Percentiles rank a stretch among this genome's conserved stretches.
phyloP scores from a whole-genome alignment of 192 early-diverging fungal species.

The Chytriomyces confervae region DNA sequence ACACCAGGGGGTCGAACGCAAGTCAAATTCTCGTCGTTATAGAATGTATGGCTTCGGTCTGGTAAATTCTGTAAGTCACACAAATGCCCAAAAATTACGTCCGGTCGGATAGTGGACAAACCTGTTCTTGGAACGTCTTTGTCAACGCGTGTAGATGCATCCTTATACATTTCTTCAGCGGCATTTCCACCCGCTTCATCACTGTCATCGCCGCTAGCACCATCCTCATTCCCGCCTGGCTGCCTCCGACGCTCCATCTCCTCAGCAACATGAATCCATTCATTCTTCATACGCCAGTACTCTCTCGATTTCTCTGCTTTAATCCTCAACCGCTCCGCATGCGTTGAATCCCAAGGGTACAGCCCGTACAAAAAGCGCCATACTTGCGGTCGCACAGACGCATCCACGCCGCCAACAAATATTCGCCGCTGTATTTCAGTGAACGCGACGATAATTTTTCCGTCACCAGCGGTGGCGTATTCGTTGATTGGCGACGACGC shows the following conservation, averaged over 20 bases:
- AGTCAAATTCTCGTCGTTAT: slow-evolving; percentile 67
- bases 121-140: slow-evolving; percentile 41
- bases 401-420: slow-evolving; percentile 43
- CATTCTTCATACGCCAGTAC: slow-evolving; percentile 48
- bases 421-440: slow-evolving; percentile 38
- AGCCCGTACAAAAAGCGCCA: slow-evolving; percentile 89
- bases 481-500: not conserved
- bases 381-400: slow-evolving; percentile 48
- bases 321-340: slow-evolving; percentile 64
- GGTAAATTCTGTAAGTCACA: not conserved
- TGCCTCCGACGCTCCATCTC: not conserved
- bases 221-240: slow-evolving; percentile 13
- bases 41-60: slow-evolving; percentile 87
- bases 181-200: not conserved
- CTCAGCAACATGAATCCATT: slow-evolving; percentile 54
- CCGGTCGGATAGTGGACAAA: not conserved
- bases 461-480: slow-evolving; percentile 2
- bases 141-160: slow-evolving; percentile 26
- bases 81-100: not conserved
- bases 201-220: not conserved
- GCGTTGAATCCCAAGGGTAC: slow-evolving; percentile 84
- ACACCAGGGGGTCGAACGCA: slow-evolving; percentile 46
- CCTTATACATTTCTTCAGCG: slow-evolving; percentile 31
- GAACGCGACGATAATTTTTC: slow-evolving; percentile 29
- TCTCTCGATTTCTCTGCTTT: slow-evolving; percentile 45